Evolutionary conservation across 2,329 filamentous ascomycete genomes (phyloP).

Genomic region (Plectosphaerella cucumerina): DNA sequence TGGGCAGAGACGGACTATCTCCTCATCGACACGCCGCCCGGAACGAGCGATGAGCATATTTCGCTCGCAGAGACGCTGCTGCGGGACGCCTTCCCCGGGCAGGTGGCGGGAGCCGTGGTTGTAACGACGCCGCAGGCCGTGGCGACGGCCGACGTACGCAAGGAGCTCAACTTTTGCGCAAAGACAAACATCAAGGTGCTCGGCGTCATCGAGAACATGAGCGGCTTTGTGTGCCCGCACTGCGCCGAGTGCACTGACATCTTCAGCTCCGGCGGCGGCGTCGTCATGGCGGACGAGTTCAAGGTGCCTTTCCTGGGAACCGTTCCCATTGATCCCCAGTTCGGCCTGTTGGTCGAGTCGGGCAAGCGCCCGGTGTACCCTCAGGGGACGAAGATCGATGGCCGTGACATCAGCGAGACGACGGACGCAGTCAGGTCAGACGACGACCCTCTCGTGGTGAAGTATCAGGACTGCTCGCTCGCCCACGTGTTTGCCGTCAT

Average conservation of each 20-base stretch:
- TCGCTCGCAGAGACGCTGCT: constrained; percentile 85
- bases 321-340: constrained; percentile 90
- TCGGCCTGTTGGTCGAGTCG: constrained; percentile 82
- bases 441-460: constrained; percentile 53
- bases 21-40: constrained; percentile 92
- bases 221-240: constrained; percentile 78
- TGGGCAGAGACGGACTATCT: constrained; percentile 90
- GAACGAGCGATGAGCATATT: constrained; percentile 96
- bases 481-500: constrained; percentile 65
- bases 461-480: constrained; percentile 70
- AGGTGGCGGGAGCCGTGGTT: constrained; percentile 82
- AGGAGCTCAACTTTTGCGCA: constrained; percentile 88
- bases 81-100: constrained; percentile 55
- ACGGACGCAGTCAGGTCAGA: constrained; percentile 13
- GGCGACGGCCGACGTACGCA: constrained; percentile 87
- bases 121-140: constrained; percentile 97
- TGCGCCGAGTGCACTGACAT: constrained; percentile 87
- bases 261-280: constrained; percentile 86
- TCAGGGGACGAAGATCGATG: constrained; percentile 59
- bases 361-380: constrained; percentile 62
- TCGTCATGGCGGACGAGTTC: constrained; percentile 86
- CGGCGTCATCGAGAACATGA: constrained; percentile 97
- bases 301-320: constrained; percentile 77
- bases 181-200: constrained; percentile 78
- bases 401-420: constrained; percentile 42